Evolutionary conservation across 768 basidiomycete species (phyloP), one percentile per base, ranked within the genome.

Genomic region (Trametes maxima): DNA sequence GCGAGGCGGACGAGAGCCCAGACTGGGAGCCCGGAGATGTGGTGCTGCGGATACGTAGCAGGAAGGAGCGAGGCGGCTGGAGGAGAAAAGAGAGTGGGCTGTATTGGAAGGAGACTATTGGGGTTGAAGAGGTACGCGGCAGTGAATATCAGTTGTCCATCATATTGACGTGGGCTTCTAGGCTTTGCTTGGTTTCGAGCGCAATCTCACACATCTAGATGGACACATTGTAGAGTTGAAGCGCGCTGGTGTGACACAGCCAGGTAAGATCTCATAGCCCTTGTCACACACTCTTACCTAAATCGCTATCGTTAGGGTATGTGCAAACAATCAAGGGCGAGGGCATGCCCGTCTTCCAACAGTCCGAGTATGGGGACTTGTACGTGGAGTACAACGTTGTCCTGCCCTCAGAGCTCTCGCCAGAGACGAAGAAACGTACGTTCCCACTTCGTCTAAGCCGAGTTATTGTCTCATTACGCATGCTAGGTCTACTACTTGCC

Each of bases 11-110:
- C 72, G 95, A 99, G 77, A 90, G 81, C 57, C 93, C 94, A 3
- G 97, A 98, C 67, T 97, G 91, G 91, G 95, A 96, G 69, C 79
- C 97, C 6, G 97, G 97, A 8, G 95, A 99, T 75, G 85, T 99
- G 50, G 80, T 98, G 39, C 79, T 98, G 48, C 80, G 94, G 52
- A 87, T 98, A 16, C 79, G 89, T 65, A 95, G 89, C 69, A 82
- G 82, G 74, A 86, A 87, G 67, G 83, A 87, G 60, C 84, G 83
- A 65, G 94, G 93, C 49, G 85, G 88, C 3, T 98, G 90, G 86
- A 80, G 86, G 64, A 81, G 97, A 70, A 97, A 98, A 72, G 96
- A 98, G 71, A 85, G 81, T 53, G 90, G 91, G 68, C 75, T 99
- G 51, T 94, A 97, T 67, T 97, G 95, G 88, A 86, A 85, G 69